Evolutionary conservation across 164 flowering plant species (phyloP), one percentile per base, ranked within the genome.

Genomic region (Buxus sempervirens): DNA sequence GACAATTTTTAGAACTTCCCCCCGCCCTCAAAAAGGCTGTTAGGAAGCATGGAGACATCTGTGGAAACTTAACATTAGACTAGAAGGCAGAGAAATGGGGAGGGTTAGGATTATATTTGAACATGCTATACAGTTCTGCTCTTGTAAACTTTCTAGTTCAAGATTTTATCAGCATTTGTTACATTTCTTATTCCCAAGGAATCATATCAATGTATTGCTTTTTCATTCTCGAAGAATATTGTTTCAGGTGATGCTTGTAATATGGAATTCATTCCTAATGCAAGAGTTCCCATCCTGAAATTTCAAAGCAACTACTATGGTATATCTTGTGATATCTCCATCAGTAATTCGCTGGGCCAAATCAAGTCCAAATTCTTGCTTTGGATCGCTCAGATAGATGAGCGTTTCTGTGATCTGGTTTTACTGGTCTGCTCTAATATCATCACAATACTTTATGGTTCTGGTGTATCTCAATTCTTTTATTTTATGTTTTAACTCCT

Each of bases 241-340:
- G 58, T 77, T 75, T 77, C 88, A 90, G 99, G 86, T 75, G 80
- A 78, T 45, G 82, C 70, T 61, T 75, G 45, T 64, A 78, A 56
- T 58, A 56, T 83, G 69, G 77, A 83, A 65, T 77, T 80, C 51
- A 77, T 95, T 65, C 64, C 81, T 67, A 32, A 77, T 78, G 99
- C 98, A 24, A 85, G 90, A 74, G 94, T 95, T 68, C 99, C 99
- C 41, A 83, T 95, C 63, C 68, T 95, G 60, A 89, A 82, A 70
- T 80, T 86, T 67, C 85, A 82, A 80, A 77, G 82, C 75, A 75
- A 58, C 55, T 38, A 54, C 59, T 73, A 51, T 62, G 67, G 72
- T 69, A 88, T 92, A 66, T 88, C 94, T 26, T 95, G 99, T 77
- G 99, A 95, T 68, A 73, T 95, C 58, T 95, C 99, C 60, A 77